phyloP scores from a whole-genome alignment of 2,329 filamentous ascomycete species.

The Aspergillus novofumigatus region DNA sequence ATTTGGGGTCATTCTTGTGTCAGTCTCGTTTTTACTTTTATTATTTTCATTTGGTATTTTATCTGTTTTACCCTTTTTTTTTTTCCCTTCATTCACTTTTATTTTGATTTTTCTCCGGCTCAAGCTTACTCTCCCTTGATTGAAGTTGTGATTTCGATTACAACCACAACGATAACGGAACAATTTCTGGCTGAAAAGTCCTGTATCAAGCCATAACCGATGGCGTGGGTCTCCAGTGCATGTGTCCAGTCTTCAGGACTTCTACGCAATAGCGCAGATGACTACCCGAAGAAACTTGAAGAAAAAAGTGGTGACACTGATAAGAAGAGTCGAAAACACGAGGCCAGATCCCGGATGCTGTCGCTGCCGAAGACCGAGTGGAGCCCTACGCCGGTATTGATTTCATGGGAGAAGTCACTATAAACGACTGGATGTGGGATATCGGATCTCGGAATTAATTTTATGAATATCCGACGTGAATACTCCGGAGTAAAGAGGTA shows the following conservation, averaged over 20 bases:
- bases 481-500: too few species aligned
- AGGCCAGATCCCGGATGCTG: constrained; percentile 18
- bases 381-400: constrained; percentile 1
- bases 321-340: constrained; percentile 2
- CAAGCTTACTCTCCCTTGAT: not conserved
- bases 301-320: not conserved
- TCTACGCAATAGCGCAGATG: not conserved
- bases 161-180: not conserved
- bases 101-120: not conserved
- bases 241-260: not conserved
- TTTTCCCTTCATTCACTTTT: not conserved
- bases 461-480: too few species aligned
- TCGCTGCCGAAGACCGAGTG: constrained; percentile 15
- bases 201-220: too few species aligned
- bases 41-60: not conserved
- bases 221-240: not conserved
- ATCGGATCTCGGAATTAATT: too few species aligned
- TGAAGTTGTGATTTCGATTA: not conserved
- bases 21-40: not conserved
- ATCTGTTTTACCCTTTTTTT: not conserved
- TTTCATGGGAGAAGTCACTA: too few species aligned
- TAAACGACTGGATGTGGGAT: too few species aligned
- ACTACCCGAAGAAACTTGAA: not conserved
- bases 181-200: not conserved
- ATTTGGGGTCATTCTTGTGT: not conserved